Conservation (phyloP, 352 stramenopile species). For the Phytophthora megakarya region DNA sequence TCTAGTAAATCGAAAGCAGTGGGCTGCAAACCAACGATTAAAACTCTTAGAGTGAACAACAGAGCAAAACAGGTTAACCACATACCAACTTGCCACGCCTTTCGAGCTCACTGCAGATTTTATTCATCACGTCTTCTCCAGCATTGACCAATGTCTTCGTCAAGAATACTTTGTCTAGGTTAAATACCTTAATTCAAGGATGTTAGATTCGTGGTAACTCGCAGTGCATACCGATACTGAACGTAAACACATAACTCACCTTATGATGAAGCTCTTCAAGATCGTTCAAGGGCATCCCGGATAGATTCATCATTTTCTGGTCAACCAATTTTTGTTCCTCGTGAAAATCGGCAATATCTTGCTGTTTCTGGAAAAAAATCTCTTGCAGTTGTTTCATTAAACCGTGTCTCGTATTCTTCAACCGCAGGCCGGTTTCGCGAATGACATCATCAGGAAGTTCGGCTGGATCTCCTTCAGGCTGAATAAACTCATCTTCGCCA, state of each 20-base stretch:
- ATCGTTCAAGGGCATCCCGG: constrained; percentile 27
- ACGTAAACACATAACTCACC: constrained; percentile 24
- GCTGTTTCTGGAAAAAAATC: constrained; percentile 30
- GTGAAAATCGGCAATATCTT: constrained; percentile 42
- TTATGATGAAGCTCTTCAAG: constrained; percentile 36
- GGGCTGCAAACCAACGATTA: constrained; percentile 21
- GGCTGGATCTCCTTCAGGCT: constrained; percentile 79
- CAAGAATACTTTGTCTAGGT: constrained; percentile 48
- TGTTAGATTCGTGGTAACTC: background rate
- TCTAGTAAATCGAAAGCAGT: constrained; percentile 35
- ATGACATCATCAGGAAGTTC: constrained; percentile 80
- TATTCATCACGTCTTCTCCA: constrained; percentile 79
- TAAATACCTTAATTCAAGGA: constrained; percentile 32
- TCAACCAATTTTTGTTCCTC: constrained; percentile 29
- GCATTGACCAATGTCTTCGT: constrained; percentile 55
- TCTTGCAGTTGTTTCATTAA: constrained; percentile 52
- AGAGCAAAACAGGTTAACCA: background rate
- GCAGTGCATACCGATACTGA: background rate
- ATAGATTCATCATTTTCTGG: constrained; percentile 28
- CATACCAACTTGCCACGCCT: constrained; percentile 52
- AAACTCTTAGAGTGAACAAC: background rate
- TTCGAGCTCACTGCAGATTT: constrained; percentile 47
- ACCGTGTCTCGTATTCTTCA: constrained; percentile 36
- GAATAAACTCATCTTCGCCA: constrained; percentile 74
- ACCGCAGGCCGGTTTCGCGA: constrained; percentile 53